Evolutionary conservation across 2,329 filamentous ascomycete species (phyloP).

Genomic region (Chrysoporthe austroafricana): DNA sequence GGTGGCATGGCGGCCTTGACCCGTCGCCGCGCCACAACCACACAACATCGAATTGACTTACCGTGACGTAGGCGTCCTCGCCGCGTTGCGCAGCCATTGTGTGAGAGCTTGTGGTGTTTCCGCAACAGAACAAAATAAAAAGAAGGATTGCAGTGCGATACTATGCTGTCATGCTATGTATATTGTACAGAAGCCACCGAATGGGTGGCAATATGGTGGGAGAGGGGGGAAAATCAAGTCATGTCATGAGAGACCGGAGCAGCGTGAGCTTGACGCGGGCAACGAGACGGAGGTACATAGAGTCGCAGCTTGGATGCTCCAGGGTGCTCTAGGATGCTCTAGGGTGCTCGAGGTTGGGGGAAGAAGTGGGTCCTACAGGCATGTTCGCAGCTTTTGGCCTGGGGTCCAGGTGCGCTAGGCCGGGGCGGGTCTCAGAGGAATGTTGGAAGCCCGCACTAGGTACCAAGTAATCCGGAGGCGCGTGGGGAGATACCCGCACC

Average conservation of each 20-base stretch:
- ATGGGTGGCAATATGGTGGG: constrained; percentile 21
- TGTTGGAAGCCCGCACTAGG: background rate
- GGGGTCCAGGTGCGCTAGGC: constrained; percentile 8
- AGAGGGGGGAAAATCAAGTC: constrained; percentile 13
- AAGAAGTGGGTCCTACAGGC: background rate
- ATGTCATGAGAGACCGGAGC: constrained; percentile 17
- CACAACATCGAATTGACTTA: constrained; percentile 42
- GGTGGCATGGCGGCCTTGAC: background rate
- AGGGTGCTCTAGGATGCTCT: constrained; percentile 1
- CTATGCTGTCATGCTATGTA: constrained; percentile 29
- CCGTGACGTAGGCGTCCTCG: constrained; percentile 61
- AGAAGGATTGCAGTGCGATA: constrained; percentile 14
- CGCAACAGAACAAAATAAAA: constrained; percentile 22
- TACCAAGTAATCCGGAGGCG: constrained; percentile 3
- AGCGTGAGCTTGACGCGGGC: constrained; percentile 18
- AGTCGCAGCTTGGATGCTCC: constrained; percentile 7
- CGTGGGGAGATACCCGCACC: background rate
- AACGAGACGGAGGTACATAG: background rate
- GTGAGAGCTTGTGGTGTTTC: constrained; percentile 18
- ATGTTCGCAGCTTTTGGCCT: background rate
- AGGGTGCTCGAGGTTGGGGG: background rate
- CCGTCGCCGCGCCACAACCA: background rate
- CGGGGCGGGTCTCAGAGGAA: background rate
- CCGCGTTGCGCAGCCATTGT: constrained; percentile 45
- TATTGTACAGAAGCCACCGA: constrained; percentile 25